Evolutionary conservation across 2,329 filamentous ascomycete species (phyloP), one percentile per base, ranked within the genome.

Genomic region (Hypoxylon sp.): DNA sequence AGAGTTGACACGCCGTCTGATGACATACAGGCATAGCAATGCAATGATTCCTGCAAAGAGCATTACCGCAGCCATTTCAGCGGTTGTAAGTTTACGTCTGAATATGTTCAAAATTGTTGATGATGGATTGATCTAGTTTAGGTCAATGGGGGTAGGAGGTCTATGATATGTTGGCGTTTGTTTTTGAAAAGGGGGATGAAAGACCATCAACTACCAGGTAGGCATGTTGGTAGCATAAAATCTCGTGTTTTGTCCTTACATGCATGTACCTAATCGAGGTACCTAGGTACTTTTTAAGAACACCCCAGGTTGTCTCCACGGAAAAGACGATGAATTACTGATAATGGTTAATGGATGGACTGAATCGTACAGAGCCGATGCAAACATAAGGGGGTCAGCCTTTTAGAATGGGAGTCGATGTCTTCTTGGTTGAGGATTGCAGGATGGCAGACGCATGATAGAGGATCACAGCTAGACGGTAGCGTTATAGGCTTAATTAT

Each of bases 21-120:
- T 8, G n/a, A 39, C n/a, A 19, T 39, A 39, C 5, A 39, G 37
- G 8, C 37, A 39, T 39, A 39, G 5, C n/a, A 39, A 39, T 39
- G 37, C n/a, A 16, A 39, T 19, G 37, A 19, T 39, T 19, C n/a
- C 37, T 19, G 37, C 37, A 19, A 39, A 39, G 37, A 39, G n/a
- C n/a, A 39, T 19, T 39, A 39, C 37, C n/a, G 37, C n/a, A 39
- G 37, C 37, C 37, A 39, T 39, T 39, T 39, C n/a, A 7, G 37
- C 2, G 14, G 6, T 39, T 39, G 4, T 19, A 39, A 39, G n/a
- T 39, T n/a, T n/a, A n/a, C n/a, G n/a, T n/a, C n/a, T n/a, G n/a
- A n/a, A n/a, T 39, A 19, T 19, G 37, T 39, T 19, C 37, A 39
- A 19, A 16, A 8, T n/a, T 39, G n/a, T 39, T 39, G 37, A 39